phyloP scores from a whole-genome alignment of 106 monocot species.

The Dioscorea alata region DNA sequence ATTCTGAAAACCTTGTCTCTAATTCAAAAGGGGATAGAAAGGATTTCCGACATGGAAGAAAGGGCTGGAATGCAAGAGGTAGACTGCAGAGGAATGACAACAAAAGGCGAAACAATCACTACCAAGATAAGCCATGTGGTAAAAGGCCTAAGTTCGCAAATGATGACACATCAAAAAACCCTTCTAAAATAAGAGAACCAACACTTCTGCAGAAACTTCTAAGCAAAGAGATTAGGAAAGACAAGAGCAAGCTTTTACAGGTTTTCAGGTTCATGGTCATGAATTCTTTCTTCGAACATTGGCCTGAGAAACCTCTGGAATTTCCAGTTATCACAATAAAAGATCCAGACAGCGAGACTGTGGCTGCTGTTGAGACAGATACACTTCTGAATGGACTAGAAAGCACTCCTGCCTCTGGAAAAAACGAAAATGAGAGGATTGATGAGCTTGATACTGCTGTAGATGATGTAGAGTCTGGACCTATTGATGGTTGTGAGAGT shows the following conservation, averaged over 20 bases:
- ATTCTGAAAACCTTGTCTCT: conserved; percentile 22
- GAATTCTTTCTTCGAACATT: conserved; percentile 72
- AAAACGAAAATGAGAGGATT: neutral
- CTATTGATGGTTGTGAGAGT: neutral
- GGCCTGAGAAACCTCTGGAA: conserved; percentile 42
- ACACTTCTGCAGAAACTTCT: conserved; percentile 84
- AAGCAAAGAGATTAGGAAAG: conserved; percentile 60
- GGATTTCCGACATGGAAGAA: neutral
- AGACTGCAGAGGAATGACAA: conserved; percentile 14
- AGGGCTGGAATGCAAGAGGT: neutral
- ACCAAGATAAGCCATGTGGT: conserved; percentile 15
- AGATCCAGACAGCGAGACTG: conserved; percentile 4
- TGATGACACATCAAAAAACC: neutral
- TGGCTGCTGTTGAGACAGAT: neutral
- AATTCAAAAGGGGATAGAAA: neutral
- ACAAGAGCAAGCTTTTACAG: conserved; percentile 63
- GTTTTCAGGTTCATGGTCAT: conserved; percentile 71
- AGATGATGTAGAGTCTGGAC: neutral
- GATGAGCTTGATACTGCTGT: neutral
- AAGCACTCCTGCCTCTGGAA: neutral
- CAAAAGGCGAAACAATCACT: conserved; percentile 35
- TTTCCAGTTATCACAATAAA: conserved; percentile 41
- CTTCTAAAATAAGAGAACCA: conserved; percentile 32
- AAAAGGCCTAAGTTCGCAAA: conserved; percentile 36
- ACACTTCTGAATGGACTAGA: neutral